Evolutionary conservation across 1,284 basidiomycete species (phyloP).

Genomic region (Sanguinoderma infundibulare): DNA sequence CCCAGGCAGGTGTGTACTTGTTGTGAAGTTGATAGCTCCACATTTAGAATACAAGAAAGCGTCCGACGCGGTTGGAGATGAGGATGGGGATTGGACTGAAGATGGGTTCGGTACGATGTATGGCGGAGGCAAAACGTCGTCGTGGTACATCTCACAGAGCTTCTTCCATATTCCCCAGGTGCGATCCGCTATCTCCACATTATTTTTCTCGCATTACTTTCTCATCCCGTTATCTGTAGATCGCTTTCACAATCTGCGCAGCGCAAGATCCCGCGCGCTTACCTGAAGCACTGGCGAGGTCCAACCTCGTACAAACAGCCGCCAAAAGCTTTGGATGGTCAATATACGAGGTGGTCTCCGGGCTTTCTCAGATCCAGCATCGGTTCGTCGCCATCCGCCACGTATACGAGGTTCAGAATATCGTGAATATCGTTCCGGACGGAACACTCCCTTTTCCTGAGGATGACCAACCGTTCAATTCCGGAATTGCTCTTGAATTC

Average conservation of each 20-base stretch:
- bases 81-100: not conserved
- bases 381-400: constrained; percentile 43
- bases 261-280: constrained; percentile 71
- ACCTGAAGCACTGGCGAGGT: constrained; percentile 70
- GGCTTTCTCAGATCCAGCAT: constrained; percentile 63
- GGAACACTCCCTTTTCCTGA: constrained; percentile 66
- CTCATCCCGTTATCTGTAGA: constrained; percentile 58
- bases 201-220: constrained; percentile 38
- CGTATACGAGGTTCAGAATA: constrained; percentile 51
- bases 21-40: too few species aligned
- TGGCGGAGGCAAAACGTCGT: not conserved
- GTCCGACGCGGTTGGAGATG: not conserved
- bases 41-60: constrained; percentile 1
- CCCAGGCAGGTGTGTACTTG: not conserved
- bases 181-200: not conserved
- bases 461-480: constrained; percentile 50
- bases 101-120: not conserved
- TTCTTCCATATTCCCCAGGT: constrained; percentile 69
- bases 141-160: constrained; percentile 50
- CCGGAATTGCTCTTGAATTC: constrained; percentile 73
- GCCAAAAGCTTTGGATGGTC: constrained; percentile 56
- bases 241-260: constrained; percentile 73
- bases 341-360: constrained; percentile 54
- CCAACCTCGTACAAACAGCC: constrained; percentile 70
- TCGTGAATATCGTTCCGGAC: constrained; percentile 62